phyloP scores from a whole-genome alignment of 108 stramenopile genomes.

The Nannochloropsis salina region DNA sequence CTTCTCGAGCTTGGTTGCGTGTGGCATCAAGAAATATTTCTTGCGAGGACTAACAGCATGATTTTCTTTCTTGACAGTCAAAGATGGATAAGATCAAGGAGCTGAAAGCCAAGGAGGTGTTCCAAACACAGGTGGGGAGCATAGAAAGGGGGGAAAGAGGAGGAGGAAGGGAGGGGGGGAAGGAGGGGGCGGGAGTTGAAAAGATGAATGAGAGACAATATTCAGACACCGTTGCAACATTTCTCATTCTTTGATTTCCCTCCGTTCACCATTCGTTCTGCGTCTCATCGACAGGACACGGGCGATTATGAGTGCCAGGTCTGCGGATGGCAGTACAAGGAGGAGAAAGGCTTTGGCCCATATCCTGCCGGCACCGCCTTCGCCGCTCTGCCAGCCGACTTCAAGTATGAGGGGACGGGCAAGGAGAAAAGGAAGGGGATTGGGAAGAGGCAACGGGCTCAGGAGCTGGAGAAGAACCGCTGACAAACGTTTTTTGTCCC shows the following conservation, averaged over 20 bases:
- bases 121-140: not conserved
- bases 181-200: not conserved
- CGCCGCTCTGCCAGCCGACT: not conserved
- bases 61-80: not conserved
- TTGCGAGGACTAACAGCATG: not conserved
- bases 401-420: not conserved
- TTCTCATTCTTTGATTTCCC: not conserved
- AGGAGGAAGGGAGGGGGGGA: not conserved
- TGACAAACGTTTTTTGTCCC: not conserved
- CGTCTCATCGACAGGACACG: not conserved
- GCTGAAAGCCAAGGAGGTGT: not conserved
- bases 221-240: not conserved
- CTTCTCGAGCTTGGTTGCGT: not conserved
- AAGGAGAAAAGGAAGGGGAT: not conserved
- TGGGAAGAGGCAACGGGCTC: not conserved
- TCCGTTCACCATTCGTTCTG: not conserved
- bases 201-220: not conserved
- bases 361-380: not conserved
- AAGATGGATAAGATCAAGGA: not conserved
- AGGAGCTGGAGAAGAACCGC: too few species aligned
- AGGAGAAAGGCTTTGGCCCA: not conserved
- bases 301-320: not conserved
- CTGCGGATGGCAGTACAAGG: conserved; percentile 4
- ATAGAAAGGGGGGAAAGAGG: not conserved
- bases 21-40: not conserved